Evolutionary conservation across 2,329 filamentous ascomycete genomes (phyloP), one percentile per base, ranked within the genome.

Genomic region (Alternaria tenuissima): DNA sequence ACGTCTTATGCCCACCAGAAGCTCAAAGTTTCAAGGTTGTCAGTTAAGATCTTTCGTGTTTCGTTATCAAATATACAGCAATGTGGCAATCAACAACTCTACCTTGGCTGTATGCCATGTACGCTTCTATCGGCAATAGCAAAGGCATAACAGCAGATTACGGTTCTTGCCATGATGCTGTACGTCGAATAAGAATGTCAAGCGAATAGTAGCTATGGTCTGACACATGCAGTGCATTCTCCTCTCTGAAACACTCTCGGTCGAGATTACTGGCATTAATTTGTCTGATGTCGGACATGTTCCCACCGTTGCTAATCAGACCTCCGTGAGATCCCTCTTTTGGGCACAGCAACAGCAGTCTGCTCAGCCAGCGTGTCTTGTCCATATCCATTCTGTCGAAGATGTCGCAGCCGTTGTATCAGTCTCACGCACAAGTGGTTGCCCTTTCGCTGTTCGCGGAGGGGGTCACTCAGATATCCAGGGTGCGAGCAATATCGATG

Each of bases 391-490:
- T n/a, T 44, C 26, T 16, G 18, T 28, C 12, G 26, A 54, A 18
- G 47, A 57, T 18, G 6, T 57, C 18, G 48, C 46, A 28, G 30
- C 47, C 8, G 48, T 36, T 0, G 28, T 57, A 28, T 43, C 28
- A 1, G n/a, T 52, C n/a, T 46, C 48, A 3, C 46, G 20, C 6
- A 22, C 28, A 28, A 52, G 30, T 8, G 20, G 9, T 12, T 58
- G 55, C 18, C 65, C 63, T 77, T 60, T 72, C 24, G 69, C 69
- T 9, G 54, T 70, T 30, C 58, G 60, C 11, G 62, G 64, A 22
- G 70, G 70, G 26, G 70, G 70, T 9, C 66, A 69, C 53, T 22
- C 32, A 0, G 14, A 22, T 7, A 73, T 74, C 62, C 11, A 16
- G 2, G 81, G 59, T 14, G 57, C 48, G 14, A 63, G 58, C 18